Evolutionary conservation across 768 basidiomycete species (phyloP).

Genomic region (Postia placenta): DNA sequence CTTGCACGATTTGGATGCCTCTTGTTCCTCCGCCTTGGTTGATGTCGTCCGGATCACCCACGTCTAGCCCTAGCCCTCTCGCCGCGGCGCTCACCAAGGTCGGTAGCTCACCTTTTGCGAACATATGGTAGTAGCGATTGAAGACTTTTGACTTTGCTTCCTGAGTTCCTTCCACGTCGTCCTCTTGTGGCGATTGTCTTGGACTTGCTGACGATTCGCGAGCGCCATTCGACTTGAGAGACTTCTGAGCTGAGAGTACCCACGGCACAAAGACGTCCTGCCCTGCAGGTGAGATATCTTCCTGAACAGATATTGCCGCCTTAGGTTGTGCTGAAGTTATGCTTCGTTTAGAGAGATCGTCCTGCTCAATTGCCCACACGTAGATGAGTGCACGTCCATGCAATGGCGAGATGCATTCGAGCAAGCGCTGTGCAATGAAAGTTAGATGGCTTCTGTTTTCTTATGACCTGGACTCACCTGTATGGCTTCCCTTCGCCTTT

Average conservation of each 20-base stretch:
- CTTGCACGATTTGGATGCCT: constrained; percentile 64
- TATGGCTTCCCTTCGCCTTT: constrained; percentile 66
- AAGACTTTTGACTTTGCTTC: constrained; percentile 40
- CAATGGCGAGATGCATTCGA: constrained; percentile 55
- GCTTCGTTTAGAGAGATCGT: constrained; percentile 70
- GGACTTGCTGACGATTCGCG: background rate
- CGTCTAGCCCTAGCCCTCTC: constrained; percentile 41
- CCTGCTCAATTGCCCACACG: constrained; percentile 97
- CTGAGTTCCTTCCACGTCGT: background rate
- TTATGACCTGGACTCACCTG: constrained; percentile 40
- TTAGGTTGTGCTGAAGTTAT: constrained; percentile 35
- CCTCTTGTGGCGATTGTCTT: background rate
- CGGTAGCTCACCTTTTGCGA: constrained; percentile 71
- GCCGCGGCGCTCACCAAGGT: constrained; percentile 61
- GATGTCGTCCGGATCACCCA: constrained; percentile 30
- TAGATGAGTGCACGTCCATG: constrained; percentile 86
- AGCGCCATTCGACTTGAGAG: constrained; percentile 9
- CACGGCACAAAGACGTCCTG: constrained; percentile 91
- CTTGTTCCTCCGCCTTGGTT: constrained; percentile 11
- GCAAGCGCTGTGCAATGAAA: constrained; percentile 40
- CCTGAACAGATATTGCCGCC: constrained; percentile 2
- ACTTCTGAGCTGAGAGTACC: constrained; percentile 44
- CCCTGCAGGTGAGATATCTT: constrained; percentile 27
- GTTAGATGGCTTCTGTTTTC: background rate
- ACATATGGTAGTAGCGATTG: constrained; percentile 97